These are phyloP conservation scores for Russula olivacea DNA, from an alignment of 768 basidiomycete species.

Conservation along the genomic window DNA sequence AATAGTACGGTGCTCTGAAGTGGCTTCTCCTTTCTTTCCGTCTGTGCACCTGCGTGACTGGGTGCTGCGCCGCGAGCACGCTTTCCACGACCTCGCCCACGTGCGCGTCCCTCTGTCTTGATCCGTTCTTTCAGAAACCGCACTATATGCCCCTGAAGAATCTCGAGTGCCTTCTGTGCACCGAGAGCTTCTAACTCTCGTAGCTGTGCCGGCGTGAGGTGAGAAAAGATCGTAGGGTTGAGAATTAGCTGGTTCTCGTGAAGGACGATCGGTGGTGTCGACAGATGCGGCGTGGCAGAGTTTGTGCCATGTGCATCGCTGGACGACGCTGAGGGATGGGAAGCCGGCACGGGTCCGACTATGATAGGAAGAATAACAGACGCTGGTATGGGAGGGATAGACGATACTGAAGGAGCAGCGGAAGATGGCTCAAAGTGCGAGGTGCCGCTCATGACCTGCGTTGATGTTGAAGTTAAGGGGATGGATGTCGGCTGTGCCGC, in stretches of 20 bases:
- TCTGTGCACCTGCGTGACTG: constrained; percentile 1
- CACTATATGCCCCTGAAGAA: constrained; percentile 81
- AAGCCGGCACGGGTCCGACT: constrained; percentile 63
- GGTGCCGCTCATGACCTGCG: not conserved
- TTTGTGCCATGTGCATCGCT: constrained; percentile 34
- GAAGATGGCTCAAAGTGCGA: constrained; percentile 2
- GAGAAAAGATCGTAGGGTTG: constrained; percentile 78
- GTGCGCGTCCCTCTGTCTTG: constrained; percentile 34
- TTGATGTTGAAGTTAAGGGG: constrained; percentile 26
- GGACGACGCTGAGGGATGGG: constrained; percentile 50
- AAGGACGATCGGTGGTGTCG: constrained; percentile 61
- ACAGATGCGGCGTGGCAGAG: constrained; percentile 36
- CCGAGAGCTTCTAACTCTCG: constrained; percentile 74
- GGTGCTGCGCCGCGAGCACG: constrained; percentile 23
- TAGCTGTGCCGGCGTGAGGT: constrained; percentile 66
- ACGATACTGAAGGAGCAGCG: constrained; percentile 3
- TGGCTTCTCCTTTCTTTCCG: constrained; percentile 13
- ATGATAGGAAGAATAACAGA: constrained; percentile 69
- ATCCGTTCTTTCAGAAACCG: constrained; percentile 75
- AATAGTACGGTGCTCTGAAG: constrained; percentile 13
- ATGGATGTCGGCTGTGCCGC: constrained; percentile 7
- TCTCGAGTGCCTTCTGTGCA: constrained; percentile 72
- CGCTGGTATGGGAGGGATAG: constrained; percentile 32
- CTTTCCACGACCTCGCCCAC: constrained; percentile 27
- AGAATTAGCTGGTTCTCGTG: constrained; percentile 81